phyloP scores from a whole-genome alignment of 2,329 filamentous ascomycete species.

The Berkeleyomyces rouxiae region DNA sequence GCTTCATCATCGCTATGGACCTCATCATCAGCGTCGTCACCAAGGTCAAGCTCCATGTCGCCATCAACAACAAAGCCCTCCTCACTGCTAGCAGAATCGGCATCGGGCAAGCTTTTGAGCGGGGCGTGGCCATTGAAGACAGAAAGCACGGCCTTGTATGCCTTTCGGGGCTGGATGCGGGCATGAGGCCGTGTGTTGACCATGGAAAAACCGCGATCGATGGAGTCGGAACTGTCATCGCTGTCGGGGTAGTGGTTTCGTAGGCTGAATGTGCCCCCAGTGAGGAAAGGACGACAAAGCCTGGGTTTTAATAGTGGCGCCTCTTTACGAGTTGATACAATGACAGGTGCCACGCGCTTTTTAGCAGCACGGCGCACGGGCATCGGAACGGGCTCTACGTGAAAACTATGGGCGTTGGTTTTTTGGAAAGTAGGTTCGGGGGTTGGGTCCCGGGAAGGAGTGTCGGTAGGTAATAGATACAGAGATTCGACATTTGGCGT shows the following conservation, averaged over 20 bases:
- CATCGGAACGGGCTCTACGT: too few relatives aligned
- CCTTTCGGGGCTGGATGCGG: slow-evolving; percentile 28
- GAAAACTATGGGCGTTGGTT: too few relatives aligned
- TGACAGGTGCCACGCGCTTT: not conserved
- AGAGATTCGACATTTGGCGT: not conserved
- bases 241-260: slow-evolving; percentile 6
- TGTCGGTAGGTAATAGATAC: too few relatives aligned
- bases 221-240: slow-evolving; percentile 11
- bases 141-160: slow-evolving; percentile 25
- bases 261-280: not conserved
- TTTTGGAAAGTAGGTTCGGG: not conserved
- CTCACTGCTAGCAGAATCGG: slow-evolving; percentile 12
- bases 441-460: not conserved
- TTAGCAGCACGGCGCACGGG: not conserved
- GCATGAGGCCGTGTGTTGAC: slow-evolving; percentile 20
- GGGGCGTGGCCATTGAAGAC: slow-evolving; percentile 20
- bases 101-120: slow-evolving; percentile 12
- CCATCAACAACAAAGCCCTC: slow-evolving; percentile 8
- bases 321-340: not conserved
- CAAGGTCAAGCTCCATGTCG: slow-evolving; percentile 13
- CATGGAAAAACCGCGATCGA: slow-evolving; percentile 18
- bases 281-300: slow-evolving; percentile 17
- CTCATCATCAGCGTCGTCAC: slow-evolving; percentile 29
- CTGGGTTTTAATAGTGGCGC: not conserved
- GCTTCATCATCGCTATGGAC: slow-evolving; percentile 20